phyloP scores from a whole-genome alignment of 1,139 yeast species.

The Magnusiomyces sp. region DNA sequence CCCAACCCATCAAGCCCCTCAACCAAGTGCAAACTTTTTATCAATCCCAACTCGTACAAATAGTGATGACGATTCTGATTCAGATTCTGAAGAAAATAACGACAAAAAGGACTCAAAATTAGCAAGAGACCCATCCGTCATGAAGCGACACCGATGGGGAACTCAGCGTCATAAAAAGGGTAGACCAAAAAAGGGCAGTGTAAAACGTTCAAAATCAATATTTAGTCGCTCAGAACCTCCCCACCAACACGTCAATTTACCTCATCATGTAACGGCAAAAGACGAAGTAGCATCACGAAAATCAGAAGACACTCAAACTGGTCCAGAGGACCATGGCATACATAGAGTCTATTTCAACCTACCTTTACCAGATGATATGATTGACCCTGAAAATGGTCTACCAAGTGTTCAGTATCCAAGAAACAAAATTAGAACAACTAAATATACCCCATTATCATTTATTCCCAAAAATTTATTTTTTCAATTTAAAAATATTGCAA shows the following conservation, averaged over 20 bases:
- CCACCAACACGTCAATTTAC: too few relatives aligned
- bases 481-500: constrained; percentile 75
- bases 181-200: constrained; percentile 40
- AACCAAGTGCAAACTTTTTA: background rate
- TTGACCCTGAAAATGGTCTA: constrained; percentile 51
- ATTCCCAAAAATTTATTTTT: constrained; percentile 64
- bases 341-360: constrained; percentile 50
- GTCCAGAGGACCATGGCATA: constrained; percentile 1
- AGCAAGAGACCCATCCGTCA: constrained; percentile 30
- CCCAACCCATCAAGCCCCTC: too few relatives aligned
- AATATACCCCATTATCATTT: constrained; percentile 84
- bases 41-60: too few relatives aligned
- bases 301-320: constrained; percentile 1
- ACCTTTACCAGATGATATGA: constrained; percentile 53
- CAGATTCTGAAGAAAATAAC: too few relatives aligned
- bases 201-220: constrained; percentile 24
- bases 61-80: too few relatives aligned
- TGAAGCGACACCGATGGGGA: constrained; percentile 85
- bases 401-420: constrained; percentile 59
- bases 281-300: background rate
- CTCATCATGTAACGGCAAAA: background rate
- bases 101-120: too few relatives aligned
- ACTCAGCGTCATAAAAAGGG: constrained; percentile 75
- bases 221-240: constrained; percentile 12
- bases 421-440: constrained; percentile 92